Evolutionary conservation across 75 land plant species (phyloP).

Genomic region (Larix kaempferi): DNA sequence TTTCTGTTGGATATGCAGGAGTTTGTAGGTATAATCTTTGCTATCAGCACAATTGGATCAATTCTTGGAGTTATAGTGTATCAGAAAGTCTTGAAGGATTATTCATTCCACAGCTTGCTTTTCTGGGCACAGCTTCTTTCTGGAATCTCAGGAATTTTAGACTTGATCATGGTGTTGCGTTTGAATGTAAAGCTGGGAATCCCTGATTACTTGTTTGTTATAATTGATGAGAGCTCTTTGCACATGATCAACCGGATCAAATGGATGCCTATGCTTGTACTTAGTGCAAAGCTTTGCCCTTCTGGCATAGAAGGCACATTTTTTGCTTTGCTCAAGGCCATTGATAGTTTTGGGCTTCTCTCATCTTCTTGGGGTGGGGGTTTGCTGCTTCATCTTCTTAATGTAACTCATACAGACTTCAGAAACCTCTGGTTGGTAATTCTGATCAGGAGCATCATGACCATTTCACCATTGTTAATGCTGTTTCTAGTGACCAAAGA

Average conservation of each 20-base stretch:
- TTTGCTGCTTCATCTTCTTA: conserved; percentile 50
- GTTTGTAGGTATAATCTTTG: conserved; percentile 57
- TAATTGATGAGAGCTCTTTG: conserved; percentile 53
- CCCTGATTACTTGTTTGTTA: conserved; percentile 68
- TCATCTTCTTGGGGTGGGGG: conserved; percentile 79
- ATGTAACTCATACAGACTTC: conserved; percentile 61
- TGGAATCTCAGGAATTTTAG: conserved; percentile 69
- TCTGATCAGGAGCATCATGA: conserved; percentile 57
- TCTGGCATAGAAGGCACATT: conserved; percentile 88
- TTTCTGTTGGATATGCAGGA: conserved; percentile 42
- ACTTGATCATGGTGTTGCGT: conserved; percentile 61
- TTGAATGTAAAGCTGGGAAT: conserved; percentile 55
- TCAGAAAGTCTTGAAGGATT: conserved; percentile 57
- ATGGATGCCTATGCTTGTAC: conserved; percentile 89
- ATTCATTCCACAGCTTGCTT: conserved; percentile 57
- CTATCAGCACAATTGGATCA: conserved; percentile 75
- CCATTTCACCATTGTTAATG: conserved; percentile 46
- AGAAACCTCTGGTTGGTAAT: conserved; percentile 71
- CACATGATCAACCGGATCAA: conserved; percentile 55
- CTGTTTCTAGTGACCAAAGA: conserved; percentile 66
- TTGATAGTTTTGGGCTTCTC: conserved; percentile 66
- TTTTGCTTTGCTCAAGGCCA: conserved; percentile 86
- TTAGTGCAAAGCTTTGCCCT: conserved; percentile 78
- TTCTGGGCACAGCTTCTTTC: conserved; percentile 70
- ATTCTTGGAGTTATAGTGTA: conserved; percentile 67